Evolutionary conservation across 768 basidiomycete genomes (phyloP), one percentile per base, ranked within the genome.

Genomic region (Collybiopsis confluens): DNA sequence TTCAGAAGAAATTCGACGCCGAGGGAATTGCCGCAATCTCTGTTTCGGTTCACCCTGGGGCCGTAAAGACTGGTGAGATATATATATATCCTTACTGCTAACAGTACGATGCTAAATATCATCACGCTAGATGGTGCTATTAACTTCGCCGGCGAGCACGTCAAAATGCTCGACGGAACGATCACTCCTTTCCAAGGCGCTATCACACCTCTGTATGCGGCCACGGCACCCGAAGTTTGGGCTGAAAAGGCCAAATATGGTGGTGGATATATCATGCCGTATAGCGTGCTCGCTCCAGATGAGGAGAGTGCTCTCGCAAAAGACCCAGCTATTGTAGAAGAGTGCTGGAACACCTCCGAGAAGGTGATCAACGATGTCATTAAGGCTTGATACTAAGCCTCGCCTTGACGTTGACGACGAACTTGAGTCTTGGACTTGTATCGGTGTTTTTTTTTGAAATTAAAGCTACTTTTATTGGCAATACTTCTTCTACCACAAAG

Each of bases 1-100:
- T 86, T 16, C 81, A 85, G 54, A 68, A 67, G 30, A 74, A 62
- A 20, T 64, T 85, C 26, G 70, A 75, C 41, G 61, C 59, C 0
- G 61, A 65, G 35, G 65, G 62, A 15, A 59, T 68, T 0, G 67
- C 68, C 9, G 73, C 77, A 45, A 70, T 69, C 2, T 68, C 62
- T 23, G 64, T 79, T 16, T 56, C 73, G 0, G 45, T 79, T 1
- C 71, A 78, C 56, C 78, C 79, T 0, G 78, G 78, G 1, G 52
- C 57, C 1, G 70, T 78, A 2, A 54, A 61, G 21, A 74, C 78
- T 2, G 69, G 71, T 68, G 50, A 21, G 54, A 11, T 60, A 44
- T 21, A 54, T n/a, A 36, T 41, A 16, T 61, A 57, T 33, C 28
- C 62, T 10, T 55, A 55, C 1, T 55, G 24, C 21, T 41, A 2